These are phyloP conservation scores for Nigrospora sphaerica DNA, from an alignment of 2,329 filamentous ascomycete genomes.

Conservation along the genomic window DNA sequence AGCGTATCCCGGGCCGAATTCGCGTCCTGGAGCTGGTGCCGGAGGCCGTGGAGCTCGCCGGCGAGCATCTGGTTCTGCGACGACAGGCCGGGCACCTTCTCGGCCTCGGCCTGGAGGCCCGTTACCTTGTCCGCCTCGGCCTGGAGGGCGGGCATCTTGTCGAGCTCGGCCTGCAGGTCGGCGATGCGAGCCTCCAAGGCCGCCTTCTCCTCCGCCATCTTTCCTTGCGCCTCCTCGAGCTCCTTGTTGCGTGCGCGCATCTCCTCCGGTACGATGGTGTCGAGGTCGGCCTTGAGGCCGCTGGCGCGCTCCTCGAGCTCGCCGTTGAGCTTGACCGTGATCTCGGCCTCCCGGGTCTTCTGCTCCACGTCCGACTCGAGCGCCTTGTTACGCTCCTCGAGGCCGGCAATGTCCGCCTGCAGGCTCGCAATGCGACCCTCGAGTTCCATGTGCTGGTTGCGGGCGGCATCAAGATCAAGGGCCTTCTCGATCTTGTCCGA, in stretches of 20 bases:
- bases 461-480: background rate
- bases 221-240: background rate
- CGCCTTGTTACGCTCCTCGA: background rate
- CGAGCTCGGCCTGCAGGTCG: background rate
- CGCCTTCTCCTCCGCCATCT: background rate
- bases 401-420: background rate
- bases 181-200: background rate
- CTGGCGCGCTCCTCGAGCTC: background rate
- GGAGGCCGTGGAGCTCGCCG: background rate
- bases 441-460: background rate
- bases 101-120: background rate
- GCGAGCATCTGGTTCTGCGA: background rate
- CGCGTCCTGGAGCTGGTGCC: background rate
- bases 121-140: background rate
- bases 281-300: background rate
- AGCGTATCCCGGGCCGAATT: background rate
- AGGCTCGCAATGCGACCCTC: background rate
- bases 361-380: conserved; percentile 1
- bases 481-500: background rate
- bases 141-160: background rate
- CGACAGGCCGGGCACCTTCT: background rate
- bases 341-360: background rate
- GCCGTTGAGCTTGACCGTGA: background rate
- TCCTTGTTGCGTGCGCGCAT: background rate
- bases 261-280: background rate